phyloP scores from a whole-genome alignment of 2,329 filamentous ascomycete species.

The Colletotrichum nymphaeae region DNA sequence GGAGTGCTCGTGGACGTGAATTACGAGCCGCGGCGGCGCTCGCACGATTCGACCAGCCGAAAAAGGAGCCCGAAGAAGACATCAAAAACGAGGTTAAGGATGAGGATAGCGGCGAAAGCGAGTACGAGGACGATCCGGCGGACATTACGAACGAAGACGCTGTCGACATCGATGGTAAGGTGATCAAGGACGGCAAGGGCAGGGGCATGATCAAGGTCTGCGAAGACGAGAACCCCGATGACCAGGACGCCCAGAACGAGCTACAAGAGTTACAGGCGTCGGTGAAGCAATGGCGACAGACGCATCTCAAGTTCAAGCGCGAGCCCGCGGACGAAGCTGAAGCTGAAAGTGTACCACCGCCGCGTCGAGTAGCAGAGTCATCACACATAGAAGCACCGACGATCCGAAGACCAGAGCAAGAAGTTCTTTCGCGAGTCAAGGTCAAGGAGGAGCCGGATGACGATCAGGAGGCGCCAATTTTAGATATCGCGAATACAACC shows the following conservation, averaged over 20 bases:
- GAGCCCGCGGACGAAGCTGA: background rate
- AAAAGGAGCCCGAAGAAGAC: constrained; percentile 59
- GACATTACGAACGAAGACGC: constrained; percentile 62
- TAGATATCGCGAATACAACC: background rate
- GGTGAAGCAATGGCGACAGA: constrained; percentile 39
- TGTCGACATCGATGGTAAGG: constrained; percentile 72
- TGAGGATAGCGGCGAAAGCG: constrained; percentile 53
- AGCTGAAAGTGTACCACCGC: background rate
- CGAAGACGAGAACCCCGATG: constrained; percentile 71
- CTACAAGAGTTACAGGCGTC: constrained; percentile 72
- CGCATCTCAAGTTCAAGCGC: constrained; percentile 24
- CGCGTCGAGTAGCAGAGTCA: background rate
- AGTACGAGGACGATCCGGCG: constrained; percentile 59
- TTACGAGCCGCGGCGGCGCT: constrained; percentile 81
- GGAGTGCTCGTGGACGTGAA: constrained; percentile 79
- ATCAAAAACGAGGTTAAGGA: constrained; percentile 43
- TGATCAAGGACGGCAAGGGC: constrained; percentile 74
- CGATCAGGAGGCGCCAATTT: background rate
- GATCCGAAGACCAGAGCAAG: background rate
- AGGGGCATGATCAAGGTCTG: constrained; percentile 79
- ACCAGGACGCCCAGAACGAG: constrained; percentile 70
- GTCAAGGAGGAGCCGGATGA: constrained; percentile 18
- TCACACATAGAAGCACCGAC: background rate
- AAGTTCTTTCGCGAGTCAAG: background rate
- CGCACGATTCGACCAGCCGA: constrained; percentile 74